Evolutionary conservation across 768 basidiomycete genomes (phyloP), one percentile per base, ranked within the genome.

Genomic region (Lyophyllum semitale): DNA sequence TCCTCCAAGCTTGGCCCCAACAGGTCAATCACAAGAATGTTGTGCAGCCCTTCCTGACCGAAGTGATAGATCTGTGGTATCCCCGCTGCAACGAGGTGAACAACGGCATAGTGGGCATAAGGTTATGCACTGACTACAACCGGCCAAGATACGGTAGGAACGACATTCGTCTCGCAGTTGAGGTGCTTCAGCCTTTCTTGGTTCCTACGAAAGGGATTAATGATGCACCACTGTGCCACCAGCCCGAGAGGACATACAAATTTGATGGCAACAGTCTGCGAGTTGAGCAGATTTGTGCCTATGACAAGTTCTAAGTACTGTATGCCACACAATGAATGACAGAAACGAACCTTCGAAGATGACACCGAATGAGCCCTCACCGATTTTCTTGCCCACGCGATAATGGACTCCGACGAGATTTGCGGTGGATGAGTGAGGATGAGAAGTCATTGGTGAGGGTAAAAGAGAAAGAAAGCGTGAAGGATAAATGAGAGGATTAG

Each of bases 41-140:
- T 98, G 77, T 99, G 95, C 26, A 98, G 82, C 13, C 91, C 97
- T 73, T 99, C 97, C 74, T 98, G 95, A 45, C 97, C 97, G 71
- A 98, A 99, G 75, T 99, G 96, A 77, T 98, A 98, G 72, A 99
- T 98, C 76, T 98, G 95, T 25, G 95, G 96, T 46, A 99, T 96
- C 20, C 97, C 96, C 60, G 87, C 95, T 98, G 73, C 52, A 60
- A 59, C 48, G 50, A 60, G 65, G 55, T 61, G 47, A 60, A 56
- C 40, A 62, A 61, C 35, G 47, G 59, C 42, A 42, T 61, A 55
- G 30, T 59, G 35, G 41, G n/a, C 4, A 51, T 47, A 51, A 27
- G 48, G 50, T 44, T 51, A 32, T 43, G 29, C 13, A 90, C 91
- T 72, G 66, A 97, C 95, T 81, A 73, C 93, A 95, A 58, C 92